These are phyloP conservation scores for Microbotryomycetes sp. DNA, from an alignment of 1,284 basidiomycete genomes.

Conservation along the genomic window DNA sequence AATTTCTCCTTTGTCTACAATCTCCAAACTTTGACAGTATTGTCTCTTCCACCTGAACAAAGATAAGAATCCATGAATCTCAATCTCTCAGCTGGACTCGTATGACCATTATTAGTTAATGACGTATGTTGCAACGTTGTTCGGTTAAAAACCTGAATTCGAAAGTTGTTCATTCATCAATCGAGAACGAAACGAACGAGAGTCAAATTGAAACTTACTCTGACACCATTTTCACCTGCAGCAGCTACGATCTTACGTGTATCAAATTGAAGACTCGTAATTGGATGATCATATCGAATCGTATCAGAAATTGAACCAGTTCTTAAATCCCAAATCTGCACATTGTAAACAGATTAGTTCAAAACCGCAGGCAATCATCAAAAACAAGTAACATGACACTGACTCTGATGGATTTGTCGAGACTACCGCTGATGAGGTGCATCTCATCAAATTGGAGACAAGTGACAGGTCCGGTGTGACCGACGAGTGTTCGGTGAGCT, in stretches of 20 bases:
- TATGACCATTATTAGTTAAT: slow-evolving; percentile 83
- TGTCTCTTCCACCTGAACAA: slow-evolving; percentile 81
- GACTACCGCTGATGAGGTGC: slow-evolving; percentile 81
- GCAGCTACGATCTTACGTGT: slow-evolving; percentile 87
- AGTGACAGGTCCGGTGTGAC: slow-evolving; percentile 90
- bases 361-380: not conserved
- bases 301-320: slow-evolving; percentile 83
- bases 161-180: not conserved
- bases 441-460: slow-evolving; percentile 96
- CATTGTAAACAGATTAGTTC: slow-evolving; percentile 3
- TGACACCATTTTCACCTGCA: slow-evolving; percentile 86
- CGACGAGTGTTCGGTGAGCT: slow-evolving; percentile 84
- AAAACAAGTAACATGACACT: slow-evolving; percentile 38
- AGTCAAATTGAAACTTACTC: slow-evolving; percentile 52
- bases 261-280: slow-evolving; percentile 89
- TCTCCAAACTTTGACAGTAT: slow-evolving; percentile 89
- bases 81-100: slow-evolving; percentile 76
- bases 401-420: slow-evolving; percentile 89
- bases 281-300: slow-evolving; percentile 81
- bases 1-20: slow-evolving; percentile 59
- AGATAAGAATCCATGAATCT: slow-evolving; percentile 96
- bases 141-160: slow-evolving; percentile 78
- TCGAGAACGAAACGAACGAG: not conserved
- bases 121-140: slow-evolving; percentile 84
- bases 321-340: slow-evolving; percentile 90